These are phyloP conservation scores for Linum tenue DNA, from an alignment of 345 rosid species.

Conservation along the genomic window DNA sequence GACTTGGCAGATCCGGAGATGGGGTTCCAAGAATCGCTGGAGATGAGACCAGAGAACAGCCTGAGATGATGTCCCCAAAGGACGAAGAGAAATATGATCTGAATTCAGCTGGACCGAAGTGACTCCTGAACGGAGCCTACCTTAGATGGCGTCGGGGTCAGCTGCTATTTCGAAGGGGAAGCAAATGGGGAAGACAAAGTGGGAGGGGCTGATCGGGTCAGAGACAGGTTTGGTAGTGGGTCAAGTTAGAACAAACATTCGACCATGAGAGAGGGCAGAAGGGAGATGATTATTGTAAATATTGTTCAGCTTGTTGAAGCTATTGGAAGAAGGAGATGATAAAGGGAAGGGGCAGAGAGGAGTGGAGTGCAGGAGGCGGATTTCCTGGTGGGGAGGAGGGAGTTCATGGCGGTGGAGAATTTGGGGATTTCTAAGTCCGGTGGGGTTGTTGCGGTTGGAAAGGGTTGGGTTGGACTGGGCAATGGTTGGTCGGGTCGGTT, in stretches of 20 bases:
- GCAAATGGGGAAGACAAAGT: conserved; percentile 13
- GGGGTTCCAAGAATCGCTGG: too few species aligned
- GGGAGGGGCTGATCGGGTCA: conserved; percentile 13
- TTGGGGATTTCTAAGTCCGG: too few species aligned
- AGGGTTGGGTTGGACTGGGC: too few species aligned
- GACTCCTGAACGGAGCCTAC: conserved; percentile 17
- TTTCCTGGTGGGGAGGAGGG: too few species aligned
- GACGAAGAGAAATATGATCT: conserved; percentile 55
- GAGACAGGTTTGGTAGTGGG: conserved; percentile 46
- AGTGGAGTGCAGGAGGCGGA: too few species aligned
- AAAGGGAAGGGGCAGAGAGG: too few species aligned
- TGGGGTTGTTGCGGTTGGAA: too few species aligned
- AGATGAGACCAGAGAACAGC: conserved; percentile 14
- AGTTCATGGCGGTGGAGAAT: too few species aligned
- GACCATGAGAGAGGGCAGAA: conserved; percentile 46
- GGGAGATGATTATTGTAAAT: conserved; percentile 20
- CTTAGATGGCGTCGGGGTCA: background rate
- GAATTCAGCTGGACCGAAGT: conserved; percentile 18
- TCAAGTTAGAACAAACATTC: conserved; percentile 80
- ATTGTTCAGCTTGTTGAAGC: background rate
- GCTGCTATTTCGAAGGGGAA: background rate
- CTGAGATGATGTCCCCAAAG: conserved; percentile 40
- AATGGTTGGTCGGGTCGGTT: too few species aligned
- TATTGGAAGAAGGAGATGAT: conserved; percentile 12
- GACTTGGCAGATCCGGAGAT: conserved; percentile 5